Conservation (phyloP, 495 filamentous ascomycete genomes). For the Trypethelium eluteriae region DNA sequence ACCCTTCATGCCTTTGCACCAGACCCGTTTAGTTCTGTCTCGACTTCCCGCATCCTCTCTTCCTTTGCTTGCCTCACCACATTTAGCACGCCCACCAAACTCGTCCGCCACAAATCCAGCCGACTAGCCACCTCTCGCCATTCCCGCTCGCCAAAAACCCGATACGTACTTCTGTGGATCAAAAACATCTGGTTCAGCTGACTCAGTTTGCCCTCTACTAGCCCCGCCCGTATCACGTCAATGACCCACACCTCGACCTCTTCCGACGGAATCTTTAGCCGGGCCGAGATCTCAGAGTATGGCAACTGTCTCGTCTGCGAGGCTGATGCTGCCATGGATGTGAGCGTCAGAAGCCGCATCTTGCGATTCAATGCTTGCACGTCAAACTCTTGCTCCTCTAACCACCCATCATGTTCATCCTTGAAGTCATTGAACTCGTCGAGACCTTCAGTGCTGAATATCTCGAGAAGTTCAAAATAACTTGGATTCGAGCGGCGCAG, state of each 20-base stretch:
- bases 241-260: slow-evolving; percentile 98
- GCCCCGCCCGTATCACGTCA: slow-evolving; percentile 86
- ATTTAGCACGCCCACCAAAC: slow-evolving; percentile 62
- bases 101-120: slow-evolving; percentile 80
- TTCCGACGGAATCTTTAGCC: slow-evolving; percentile 67
- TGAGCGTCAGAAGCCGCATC: slow-evolving; percentile 90
- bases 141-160: slow-evolving; percentile 95
- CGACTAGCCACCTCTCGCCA: slow-evolving; percentile 88
- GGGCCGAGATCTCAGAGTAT: slow-evolving; percentile 71
- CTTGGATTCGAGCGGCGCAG: slow-evolving; percentile 73
- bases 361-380: slow-evolving; percentile 63
- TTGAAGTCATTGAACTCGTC: slow-evolving; percentile 94
- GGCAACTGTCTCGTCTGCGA: slow-evolving; percentile 68
- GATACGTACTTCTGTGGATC: slow-evolving; percentile 87
- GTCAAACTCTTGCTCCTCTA: slow-evolving; percentile 63
- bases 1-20: slow-evolving; percentile 40
- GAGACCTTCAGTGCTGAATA: slow-evolving; percentile 85
- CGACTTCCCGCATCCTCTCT: slow-evolving; percentile 51
- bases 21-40: slow-evolving; percentile 51
- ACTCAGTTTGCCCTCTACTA: slow-evolving; percentile 89
- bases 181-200: slow-evolving; percentile 88
- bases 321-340: slow-evolving; percentile 74
- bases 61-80: slow-evolving; percentile 73
- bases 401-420: slow-evolving; percentile 69
- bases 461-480: slow-evolving; percentile 83